These are phyloP conservation scores for Solanum corneliomulleri DNA, from an alignment of 257 asterid species.

Conservation along the genomic window DNA sequence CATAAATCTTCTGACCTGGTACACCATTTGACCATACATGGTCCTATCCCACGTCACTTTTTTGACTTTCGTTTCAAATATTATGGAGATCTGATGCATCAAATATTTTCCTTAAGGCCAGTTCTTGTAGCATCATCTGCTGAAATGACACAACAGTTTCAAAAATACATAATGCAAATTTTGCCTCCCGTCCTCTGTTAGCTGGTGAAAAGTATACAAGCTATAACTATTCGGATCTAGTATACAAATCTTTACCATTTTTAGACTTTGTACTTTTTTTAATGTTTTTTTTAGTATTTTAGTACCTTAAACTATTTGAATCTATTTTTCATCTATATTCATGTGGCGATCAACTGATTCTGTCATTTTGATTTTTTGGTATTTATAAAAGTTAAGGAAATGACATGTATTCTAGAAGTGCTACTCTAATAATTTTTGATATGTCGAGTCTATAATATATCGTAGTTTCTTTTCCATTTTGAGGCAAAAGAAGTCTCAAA, in stretches of 20 bases:
- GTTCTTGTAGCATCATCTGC: slow-evolving; percentile 14
- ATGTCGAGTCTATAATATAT: not conserved
- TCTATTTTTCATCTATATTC: no score
- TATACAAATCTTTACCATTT: no score
- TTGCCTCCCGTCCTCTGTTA: no score
- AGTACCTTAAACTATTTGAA: no score
- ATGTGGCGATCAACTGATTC: no score
- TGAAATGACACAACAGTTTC: slow-evolving; percentile 26
- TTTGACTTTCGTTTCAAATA: slow-evolving; percentile 14
- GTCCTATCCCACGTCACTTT: slow-evolving; percentile 19
- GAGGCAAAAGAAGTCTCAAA: not conserved
- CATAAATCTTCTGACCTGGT: no score
- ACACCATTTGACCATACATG: slow-evolving; percentile 15
- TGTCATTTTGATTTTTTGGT: no score
- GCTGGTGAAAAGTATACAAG: not conserved
- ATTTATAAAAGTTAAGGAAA: not conserved
- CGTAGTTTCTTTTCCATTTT: not conserved
- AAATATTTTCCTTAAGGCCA: no score
- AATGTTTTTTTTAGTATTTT: no score
- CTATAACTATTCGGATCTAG: slow-evolving; percentile 4
- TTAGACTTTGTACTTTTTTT: no score
- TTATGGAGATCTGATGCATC: slow-evolving; percentile 33
- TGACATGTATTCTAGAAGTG: not conserved
- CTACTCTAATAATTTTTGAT: not conserved
- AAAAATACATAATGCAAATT: slow-evolving; percentile 11